A percentile compares a stretch with the other conserved stretches of the same genome.
phyloP scores from a whole-genome alignment of 169 alveolate genomes.

The Eimeria sp. region DNA sequence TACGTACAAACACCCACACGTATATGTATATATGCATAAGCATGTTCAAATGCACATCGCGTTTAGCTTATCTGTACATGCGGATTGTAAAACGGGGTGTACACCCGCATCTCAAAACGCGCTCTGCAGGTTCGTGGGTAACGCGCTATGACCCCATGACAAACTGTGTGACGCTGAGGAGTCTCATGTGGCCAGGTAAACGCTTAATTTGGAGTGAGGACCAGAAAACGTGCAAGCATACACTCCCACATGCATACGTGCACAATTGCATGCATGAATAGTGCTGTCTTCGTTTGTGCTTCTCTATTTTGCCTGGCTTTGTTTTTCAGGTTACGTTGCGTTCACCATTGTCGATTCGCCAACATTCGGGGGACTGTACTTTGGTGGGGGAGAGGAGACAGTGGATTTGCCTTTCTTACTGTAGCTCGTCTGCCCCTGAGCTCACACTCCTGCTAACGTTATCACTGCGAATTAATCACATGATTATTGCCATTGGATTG shows the following conservation, averaged over 20 bases:
- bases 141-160: constrained; percentile 72
- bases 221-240: background rate
- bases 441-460: background rate
- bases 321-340: constrained; percentile 63
- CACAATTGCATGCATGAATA: background rate
- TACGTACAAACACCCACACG: no score
- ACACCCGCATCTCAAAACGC: background rate
- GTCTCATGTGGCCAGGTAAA: constrained; percentile 81
- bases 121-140: constrained; percentile 74
- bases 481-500: no score
- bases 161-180: constrained; percentile 67
- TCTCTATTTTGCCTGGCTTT: background rate
- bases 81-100: background rate
- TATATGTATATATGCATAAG: no score
- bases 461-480: background rate
- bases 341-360: constrained; percentile 54
- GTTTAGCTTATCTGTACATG: background rate
- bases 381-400: constrained; percentile 72
- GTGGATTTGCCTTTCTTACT: constrained; percentile 77
- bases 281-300: background rate
- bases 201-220: background rate
- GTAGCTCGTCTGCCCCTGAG: background rate
- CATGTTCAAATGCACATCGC: no score
- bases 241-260: background rate
- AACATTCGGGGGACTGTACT: constrained; percentile 64